Percentiles rank a stretch among this genome's conserved stretches.
phyloP scores from a whole-genome alignment of 441 rosid genomes.

The Syzygium malaccense region DNA sequence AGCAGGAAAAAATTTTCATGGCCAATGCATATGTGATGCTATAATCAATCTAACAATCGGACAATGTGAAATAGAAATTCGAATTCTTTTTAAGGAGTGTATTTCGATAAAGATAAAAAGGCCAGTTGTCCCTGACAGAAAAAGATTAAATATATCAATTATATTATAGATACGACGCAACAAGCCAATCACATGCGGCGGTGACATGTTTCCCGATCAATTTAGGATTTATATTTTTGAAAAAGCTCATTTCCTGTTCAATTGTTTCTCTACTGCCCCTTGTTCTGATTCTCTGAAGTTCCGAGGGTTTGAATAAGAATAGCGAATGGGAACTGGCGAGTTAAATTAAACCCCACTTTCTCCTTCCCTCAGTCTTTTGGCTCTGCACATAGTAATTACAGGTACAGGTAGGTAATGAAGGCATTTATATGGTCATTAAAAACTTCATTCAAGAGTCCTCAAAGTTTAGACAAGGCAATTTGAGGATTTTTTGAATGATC shows the following conservation, averaged over 20 bases:
- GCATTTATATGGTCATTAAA: background rate
- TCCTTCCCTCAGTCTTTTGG: background rate
- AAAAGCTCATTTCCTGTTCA: background rate
- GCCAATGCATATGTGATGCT: accelerated
- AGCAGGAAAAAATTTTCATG: background rate
- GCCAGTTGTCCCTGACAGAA: accelerated
- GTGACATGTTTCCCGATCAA: background rate
- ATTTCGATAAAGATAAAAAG: background rate
- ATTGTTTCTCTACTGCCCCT: background rate
- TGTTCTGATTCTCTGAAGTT: background rate
- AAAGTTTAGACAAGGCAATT: background rate
- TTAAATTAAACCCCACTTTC: background rate
- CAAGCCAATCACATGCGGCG: background rate
- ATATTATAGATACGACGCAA: accelerated
- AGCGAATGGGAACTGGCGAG: background rate
- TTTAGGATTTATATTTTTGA: background rate
- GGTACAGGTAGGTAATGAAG: background rate
- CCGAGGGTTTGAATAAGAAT: background rate
- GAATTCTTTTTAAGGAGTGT: background rate
- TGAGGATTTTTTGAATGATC: background rate
- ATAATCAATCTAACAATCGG: accelerated
- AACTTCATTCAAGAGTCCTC: background rate
- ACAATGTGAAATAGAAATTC: background rate
- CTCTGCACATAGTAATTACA: background rate
- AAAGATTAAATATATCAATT: accelerated